Conservation (phyloP, 2,329 filamentous ascomycete species). For the Thermomyces lanuginosus region DNA sequence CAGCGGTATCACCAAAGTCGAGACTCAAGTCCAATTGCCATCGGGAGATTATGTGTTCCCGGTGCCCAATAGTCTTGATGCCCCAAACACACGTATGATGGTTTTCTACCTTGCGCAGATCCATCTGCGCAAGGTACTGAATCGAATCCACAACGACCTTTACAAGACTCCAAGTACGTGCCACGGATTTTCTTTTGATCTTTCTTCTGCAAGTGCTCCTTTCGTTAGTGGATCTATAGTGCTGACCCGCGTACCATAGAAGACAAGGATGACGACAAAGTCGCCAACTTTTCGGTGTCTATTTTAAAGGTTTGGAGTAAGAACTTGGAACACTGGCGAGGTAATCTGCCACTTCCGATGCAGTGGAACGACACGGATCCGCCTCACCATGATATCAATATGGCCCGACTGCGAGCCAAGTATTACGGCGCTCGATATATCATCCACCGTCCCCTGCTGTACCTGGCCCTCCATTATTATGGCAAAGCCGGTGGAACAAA, state of each 20-base stretch:
- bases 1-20: conserved; percentile 42
- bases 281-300: too few species aligned
- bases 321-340: conserved; percentile 39
- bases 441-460: conserved; percentile 64
- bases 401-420: conserved; percentile 74
- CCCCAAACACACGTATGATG: conserved; percentile 30
- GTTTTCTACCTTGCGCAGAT: conserved; percentile 47
- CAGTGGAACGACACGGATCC: conserved; percentile 50
- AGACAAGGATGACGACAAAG: too few species aligned
- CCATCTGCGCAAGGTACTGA: conserved; percentile 41
- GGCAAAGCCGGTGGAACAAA: conserved; percentile 22
- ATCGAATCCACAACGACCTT: conserved; percentile 38
- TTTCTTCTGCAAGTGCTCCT: too few species aligned
- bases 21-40: conserved; percentile 29
- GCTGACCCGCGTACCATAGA: too few species aligned
- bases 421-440: conserved; percentile 89
- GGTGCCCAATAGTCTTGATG: conserved; percentile 17
- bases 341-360: conserved; percentile 36
- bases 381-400: conserved; percentile 60
- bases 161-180: conserved; percentile 30
- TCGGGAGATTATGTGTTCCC: conserved; percentile 20
- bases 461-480: conserved; percentile 40
- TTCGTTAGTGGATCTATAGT: too few species aligned
- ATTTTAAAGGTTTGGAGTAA: conserved; percentile 28
- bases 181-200: too few species aligned